These are phyloP conservation scores for Cytospora piceae DNA, from an alignment of 2,329 filamentous ascomycete species.

Conservation along the genomic window DNA sequence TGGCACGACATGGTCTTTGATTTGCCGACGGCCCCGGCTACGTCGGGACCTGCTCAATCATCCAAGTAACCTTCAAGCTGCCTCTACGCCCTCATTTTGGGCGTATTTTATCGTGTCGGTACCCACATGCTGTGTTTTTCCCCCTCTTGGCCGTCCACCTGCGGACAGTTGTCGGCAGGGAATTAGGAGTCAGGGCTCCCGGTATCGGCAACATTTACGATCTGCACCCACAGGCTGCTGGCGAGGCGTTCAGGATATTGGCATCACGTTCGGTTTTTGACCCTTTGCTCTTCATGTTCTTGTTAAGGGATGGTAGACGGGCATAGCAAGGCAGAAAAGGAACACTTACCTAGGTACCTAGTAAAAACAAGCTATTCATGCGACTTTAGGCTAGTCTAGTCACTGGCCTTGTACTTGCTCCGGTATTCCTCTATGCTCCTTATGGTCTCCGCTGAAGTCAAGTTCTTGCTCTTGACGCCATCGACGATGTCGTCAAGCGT, in stretches of 20 bases:
- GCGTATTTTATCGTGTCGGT: conserved; percentile 17
- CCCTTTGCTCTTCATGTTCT: conserved; percentile 21
- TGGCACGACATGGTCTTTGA: conserved; percentile 77
- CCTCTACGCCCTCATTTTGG: conserved; percentile 17
- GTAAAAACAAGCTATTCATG: conserved; percentile 18
- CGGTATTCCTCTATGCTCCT: conserved; percentile 75
- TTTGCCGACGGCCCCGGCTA: conserved; percentile 20
- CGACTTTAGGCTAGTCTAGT: conserved; percentile 42
- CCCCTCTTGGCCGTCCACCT: conserved; percentile 9
- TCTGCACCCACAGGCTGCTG: conserved; percentile 28
- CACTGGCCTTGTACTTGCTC: conserved; percentile 63
- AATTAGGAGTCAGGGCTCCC: conserved; percentile 19
- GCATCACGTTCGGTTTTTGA: conserved; percentile 22
- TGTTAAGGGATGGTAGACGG: conserved; percentile 31
- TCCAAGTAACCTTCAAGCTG: conserved; percentile 25
- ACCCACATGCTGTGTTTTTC: not conserved
- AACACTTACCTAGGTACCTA: conserved; percentile 28
- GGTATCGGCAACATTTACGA: conserved; percentile 16
- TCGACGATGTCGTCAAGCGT: conserved; percentile 82
- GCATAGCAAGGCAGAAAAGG: conserved; percentile 23
- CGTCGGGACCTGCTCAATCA: conserved; percentile 19
- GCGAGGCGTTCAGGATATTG: conserved; percentile 31
- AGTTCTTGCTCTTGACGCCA: conserved; percentile 63
- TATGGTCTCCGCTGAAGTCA: conserved; percentile 65
- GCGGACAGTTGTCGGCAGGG: conserved; percentile 11